Evolutionary conservation across 2,329 filamentous ascomycete species (phyloP).

Genomic region (Ophiostoma populinum): DNA sequence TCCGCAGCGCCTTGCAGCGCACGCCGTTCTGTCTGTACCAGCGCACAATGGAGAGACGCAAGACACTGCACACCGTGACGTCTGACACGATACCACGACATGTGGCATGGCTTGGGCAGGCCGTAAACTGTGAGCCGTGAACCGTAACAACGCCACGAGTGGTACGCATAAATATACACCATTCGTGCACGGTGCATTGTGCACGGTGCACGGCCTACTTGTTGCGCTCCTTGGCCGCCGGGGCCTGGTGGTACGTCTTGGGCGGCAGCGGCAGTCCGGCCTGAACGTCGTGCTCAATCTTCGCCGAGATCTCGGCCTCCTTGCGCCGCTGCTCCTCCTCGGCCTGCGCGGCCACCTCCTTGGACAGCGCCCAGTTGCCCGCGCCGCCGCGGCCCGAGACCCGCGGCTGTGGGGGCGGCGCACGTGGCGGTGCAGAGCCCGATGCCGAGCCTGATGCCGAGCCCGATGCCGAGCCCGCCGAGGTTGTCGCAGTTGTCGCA

Average conservation of each 20-base stretch:
- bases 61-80: no score
- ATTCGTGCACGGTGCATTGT: no score
- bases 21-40: no score
- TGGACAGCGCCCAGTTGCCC: conserved; percentile 30
- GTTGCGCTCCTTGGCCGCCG: conserved; percentile 4
- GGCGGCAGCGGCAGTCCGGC: conserved; percentile 27
- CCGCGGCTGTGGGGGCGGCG: conserved; percentile 4
- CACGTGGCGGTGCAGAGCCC: conserved; percentile 10
- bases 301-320: conserved; percentile 24
- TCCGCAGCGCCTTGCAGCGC: no score
- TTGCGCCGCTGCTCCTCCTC: conserved; percentile 17
- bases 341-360: conserved; percentile 13
- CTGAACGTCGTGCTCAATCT: conserved; percentile 29
- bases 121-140: no score
- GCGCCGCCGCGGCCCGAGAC: conserved; percentile 36
- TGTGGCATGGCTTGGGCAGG: no score
- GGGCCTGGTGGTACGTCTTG: conserved; percentile 21
- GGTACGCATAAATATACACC: no score
- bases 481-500: not conserved
- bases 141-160: no score
- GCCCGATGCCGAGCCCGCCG: no score
- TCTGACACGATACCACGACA: no score
- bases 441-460: conserved; percentile 13
- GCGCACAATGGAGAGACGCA: no score
- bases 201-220: conserved; percentile 1